Evolutionary conservation across 164 flowering plant species (phyloP).

Genomic region (Stephania yunnanensis): DNA sequence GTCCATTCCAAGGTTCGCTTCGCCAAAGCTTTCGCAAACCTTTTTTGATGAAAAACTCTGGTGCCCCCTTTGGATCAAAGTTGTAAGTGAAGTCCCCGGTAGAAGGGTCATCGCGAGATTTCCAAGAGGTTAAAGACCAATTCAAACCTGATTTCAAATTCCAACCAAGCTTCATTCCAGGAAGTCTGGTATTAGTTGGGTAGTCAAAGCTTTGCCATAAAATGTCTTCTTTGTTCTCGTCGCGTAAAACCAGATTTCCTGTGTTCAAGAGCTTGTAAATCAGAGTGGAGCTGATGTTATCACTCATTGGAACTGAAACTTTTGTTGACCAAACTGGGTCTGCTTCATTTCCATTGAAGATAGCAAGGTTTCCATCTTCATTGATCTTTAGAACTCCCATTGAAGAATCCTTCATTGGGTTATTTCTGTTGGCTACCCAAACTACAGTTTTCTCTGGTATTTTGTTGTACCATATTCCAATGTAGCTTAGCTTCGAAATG

Average conservation of each 20-base stretch:
- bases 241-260: slow-evolving; percentile 40
- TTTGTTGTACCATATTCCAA: too few relatives aligned
- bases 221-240: background rate
- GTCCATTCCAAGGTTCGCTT: slow-evolving; percentile 21
- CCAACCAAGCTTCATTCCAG: slow-evolving; percentile 28
- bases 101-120: background rate
- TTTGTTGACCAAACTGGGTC: slow-evolving; percentile 29
- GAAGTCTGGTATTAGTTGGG: background rate
- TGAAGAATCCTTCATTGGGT: too few relatives aligned
- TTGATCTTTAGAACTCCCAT: slow-evolving; percentile 1
- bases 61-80: slow-evolving; percentile 23
- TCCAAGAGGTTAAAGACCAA: slow-evolving; percentile 29
- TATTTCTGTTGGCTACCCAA: too few relatives aligned
- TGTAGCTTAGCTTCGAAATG: too few relatives aligned
- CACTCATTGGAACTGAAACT: background rate
- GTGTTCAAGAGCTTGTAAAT: slow-evolving; percentile 34
- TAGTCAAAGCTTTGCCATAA: background rate
- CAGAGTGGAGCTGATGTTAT: background rate
- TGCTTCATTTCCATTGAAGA: slow-evolving; percentile 13
- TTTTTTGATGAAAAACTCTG: slow-evolving; percentile 19
- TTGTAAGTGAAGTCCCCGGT: slow-evolving; percentile 21
- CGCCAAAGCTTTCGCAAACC: slow-evolving; percentile 13
- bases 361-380: slow-evolving; percentile 13
- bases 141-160: slow-evolving; percentile 31
- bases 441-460: too few relatives aligned